These are phyloP conservation scores for Hyaloscypha variabilis DNA, from an alignment of 495 filamentous ascomycete genomes.

Conservation along the genomic window DNA sequence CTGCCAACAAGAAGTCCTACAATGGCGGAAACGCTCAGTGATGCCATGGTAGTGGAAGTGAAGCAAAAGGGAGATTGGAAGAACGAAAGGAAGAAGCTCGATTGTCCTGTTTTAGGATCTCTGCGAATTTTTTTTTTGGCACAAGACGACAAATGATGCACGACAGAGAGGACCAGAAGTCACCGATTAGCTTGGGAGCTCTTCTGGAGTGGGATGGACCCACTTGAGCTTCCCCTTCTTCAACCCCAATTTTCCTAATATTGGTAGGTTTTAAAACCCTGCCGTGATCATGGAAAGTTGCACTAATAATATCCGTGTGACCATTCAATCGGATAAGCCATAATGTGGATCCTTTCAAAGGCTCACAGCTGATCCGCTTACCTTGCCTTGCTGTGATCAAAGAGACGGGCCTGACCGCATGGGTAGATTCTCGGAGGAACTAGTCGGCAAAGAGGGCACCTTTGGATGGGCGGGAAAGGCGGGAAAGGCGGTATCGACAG, in stretches of 20 bases:
- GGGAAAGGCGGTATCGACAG: constrained; percentile 13
- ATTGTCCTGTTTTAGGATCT: neutral
- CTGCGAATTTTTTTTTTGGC: neutral
- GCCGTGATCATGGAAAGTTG: neutral
- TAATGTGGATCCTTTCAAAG: neutral
- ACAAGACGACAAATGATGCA: neutral
- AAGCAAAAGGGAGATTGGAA: constrained; percentile 3
- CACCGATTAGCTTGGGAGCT: neutral
- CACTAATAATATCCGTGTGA: neutral
- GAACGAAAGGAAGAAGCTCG: neutral
- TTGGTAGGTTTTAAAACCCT: constrained; percentile 2
- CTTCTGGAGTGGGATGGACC: constrained; percentile 1
- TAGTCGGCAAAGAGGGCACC: too few relatives aligned
- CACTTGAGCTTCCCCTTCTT: neutral
- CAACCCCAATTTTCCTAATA: neutral
- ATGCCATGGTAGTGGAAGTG: constrained; percentile 10
- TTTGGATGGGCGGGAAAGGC: neutral
- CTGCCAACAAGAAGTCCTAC: constrained; percentile 9
- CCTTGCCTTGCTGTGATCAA: too few relatives aligned
- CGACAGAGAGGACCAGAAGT: constrained; percentile 7
- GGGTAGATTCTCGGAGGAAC: too few relatives aligned
- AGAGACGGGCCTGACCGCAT: too few relatives aligned
- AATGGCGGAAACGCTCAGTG: constrained; percentile 5
- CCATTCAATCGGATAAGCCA: neutral
- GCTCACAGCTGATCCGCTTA: too few relatives aligned